These are phyloP conservation scores for Kockiozyma suomiensis DNA, from an alignment of 805 yeast species.

Conservation along the genomic window DNA sequence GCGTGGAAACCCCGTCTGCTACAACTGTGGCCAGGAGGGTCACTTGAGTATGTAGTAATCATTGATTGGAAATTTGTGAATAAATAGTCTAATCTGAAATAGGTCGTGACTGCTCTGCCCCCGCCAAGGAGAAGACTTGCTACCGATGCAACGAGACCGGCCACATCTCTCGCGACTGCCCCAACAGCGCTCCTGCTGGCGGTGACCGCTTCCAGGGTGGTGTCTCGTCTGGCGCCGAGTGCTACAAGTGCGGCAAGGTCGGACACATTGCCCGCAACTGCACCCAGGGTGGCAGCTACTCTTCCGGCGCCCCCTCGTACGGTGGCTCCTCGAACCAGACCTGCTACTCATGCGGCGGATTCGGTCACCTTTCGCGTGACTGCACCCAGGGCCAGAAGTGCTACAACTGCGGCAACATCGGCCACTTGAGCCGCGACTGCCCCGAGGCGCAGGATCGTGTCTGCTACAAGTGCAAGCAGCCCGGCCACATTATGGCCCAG, in stretches of 20 bases:
- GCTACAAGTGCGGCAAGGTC: slow-evolving; percentile 88
- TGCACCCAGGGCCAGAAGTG: slow-evolving; percentile 76
- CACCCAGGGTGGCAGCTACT: slow-evolving; percentile 47
- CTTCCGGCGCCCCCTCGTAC: slow-evolving; percentile 63
- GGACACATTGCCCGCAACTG: slow-evolving; percentile 92
- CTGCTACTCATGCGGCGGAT: slow-evolving; percentile 88
- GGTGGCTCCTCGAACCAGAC: slow-evolving; percentile 88
- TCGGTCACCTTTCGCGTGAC: slow-evolving; percentile 83
- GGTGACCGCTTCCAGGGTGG: slow-evolving; percentile 23
- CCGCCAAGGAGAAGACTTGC: slow-evolving; percentile 82
- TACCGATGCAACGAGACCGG: slow-evolving; percentile 92
- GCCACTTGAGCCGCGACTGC: slow-evolving; percentile 87
- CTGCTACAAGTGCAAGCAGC: slow-evolving; percentile 72
- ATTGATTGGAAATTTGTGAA: too few species aligned
- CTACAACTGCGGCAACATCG: slow-evolving; percentile 88
- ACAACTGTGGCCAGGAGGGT: slow-evolving; percentile 43
- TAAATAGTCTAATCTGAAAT: slow-evolving; percentile 57
- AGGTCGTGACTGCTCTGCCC: slow-evolving; percentile 86
- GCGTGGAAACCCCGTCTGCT: slow-evolving; percentile 44
- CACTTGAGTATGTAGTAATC: slow-evolving; percentile 32
- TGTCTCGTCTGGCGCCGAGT: slow-evolving; percentile 56
- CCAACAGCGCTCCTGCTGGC: slow-evolving; percentile 55
- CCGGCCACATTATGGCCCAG: slow-evolving; percentile 88
- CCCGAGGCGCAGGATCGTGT: slow-evolving; percentile 59
- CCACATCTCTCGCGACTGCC: slow-evolving; percentile 84